Evolutionary conservation across 805 yeast genomes (phyloP), one percentile per base, ranked within the genome.

Genomic region (Hyphopichia homilentoma): DNA sequence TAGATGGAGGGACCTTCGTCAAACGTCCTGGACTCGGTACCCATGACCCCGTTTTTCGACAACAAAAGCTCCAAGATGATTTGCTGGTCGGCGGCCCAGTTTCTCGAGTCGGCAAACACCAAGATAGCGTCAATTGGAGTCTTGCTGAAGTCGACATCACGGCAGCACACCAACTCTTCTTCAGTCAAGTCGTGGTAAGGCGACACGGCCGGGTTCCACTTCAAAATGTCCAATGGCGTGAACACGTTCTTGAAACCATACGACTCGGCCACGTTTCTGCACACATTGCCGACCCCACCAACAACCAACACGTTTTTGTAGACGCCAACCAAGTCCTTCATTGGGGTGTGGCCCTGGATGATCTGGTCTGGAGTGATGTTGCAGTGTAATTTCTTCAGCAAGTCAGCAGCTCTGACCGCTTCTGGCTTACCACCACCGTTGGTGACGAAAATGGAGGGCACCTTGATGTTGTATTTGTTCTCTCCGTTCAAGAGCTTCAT

Each of bases 381-480:
- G 24, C 75, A 60, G 14, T 69, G 74, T 41, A 87, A 68, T 43
- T 86, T 64, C 35, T 70, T 67, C 26, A 80, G 66, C 49, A 87
- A 68, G 44, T 85, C 93, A 35, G 70, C 73, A 30, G 90, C 83
- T 45, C 96, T 70, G 7, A 74, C 79, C 35, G 64, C 53, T 56
- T 87, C 96, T 6, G 86, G 81, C 50, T 83, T 77, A 31, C 96
- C 96, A 45, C 96, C 95, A 45, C 96, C 96, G 56, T 87, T 87
- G 38, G 96, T 87, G 41, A 87, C 88, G 52, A 82, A 81, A 37
- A 84, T 81, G 52, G 83, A 84, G 6, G 95, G 95, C 12, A 84
- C 88, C 41, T 73, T 77, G 47, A 87, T 81, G 47, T 81, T 75
- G 63, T 84, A 79, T 49, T 76, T 70, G 62, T 87, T 87, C 24